These are phyloP conservation scores for Blastomyces gilchristii DNA, from an alignment of 2,329 filamentous ascomycete genomes.

Conservation along the genomic window DNA sequence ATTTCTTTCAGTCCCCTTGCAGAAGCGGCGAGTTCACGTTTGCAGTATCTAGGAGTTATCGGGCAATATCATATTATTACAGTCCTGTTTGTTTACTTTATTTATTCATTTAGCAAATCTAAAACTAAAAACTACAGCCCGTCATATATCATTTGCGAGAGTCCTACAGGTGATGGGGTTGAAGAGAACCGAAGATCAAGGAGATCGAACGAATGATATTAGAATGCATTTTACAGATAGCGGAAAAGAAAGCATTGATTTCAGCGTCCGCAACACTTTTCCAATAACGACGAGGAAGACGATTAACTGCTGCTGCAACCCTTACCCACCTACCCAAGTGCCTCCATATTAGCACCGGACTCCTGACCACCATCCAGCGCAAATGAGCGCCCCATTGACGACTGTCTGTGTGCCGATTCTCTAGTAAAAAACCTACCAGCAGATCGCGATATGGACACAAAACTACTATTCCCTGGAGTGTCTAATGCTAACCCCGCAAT, in stretches of 20 bases:
- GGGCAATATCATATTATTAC: not conserved
- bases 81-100: not conserved
- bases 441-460: slow-evolving; percentile 2
- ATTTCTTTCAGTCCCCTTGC: not conserved
- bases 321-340: not conserved
- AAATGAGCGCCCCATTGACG: not conserved
- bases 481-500: not conserved
- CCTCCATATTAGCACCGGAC: not conserved
- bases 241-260: not conserved
- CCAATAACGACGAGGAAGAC: not conserved
- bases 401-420: not conserved
- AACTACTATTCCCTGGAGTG: not conserved
- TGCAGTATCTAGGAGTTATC: not conserved
- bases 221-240: not conserved
- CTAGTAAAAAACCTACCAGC: not conserved
- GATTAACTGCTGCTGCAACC: not conserved
- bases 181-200: not conserved
- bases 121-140: no score
- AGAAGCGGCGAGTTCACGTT: not conserved
- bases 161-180: not conserved
- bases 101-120: not conserved
- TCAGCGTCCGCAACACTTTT: not conserved
- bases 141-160: not conserved
- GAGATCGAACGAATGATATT: not conserved
- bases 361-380: not conserved